Base-by-base conservation (phyloP, 768 basidiomycete genomes). In the Calvatia gigantea region DNA sequence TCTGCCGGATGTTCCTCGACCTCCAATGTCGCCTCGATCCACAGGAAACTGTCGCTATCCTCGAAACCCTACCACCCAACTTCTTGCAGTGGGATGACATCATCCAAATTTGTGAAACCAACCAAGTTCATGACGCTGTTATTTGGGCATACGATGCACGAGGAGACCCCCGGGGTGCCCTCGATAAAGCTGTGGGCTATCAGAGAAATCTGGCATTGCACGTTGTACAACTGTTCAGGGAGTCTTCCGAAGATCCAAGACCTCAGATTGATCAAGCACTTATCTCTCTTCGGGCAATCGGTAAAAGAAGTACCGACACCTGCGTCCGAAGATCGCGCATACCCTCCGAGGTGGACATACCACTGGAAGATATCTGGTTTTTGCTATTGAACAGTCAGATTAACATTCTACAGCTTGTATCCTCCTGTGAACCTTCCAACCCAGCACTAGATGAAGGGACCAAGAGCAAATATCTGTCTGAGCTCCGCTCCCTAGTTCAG, bases 331-430 rank as follows among this genome's bases (percentile, higher is more conserved):
- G 82, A 50, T 91, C 90, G 4, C 73, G 74, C 54, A 68, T 62
- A 25, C 65, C 68, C 11, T 70, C 73, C 17, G 67, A 73, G 8
- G 69, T 64, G 28, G 69, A 78, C 27, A 65, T 79, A 54, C 72
- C 79, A 37, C 61, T 85, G 14, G 94, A 97, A 64, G 91, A 96
- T 59, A 81, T 93, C 60, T 98, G 94, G 94, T 92, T 93, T 68
- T 81, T 84, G 58, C 73, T 97, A 1, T 78, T 98, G 29, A 84
- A 83, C 62, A 85, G 87, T 58, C 88, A 97, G 64, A 86, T 97
- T 51, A 80, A 84, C 48, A 80, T 82, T 31, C 86, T 95, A 7
- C 94, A 95, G 60, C 75, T 75, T 2, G 69, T 93, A 14, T 84
- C 86, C 75, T 75, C 53, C 71, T 65, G 54, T 61, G 68, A 5